Conservation (phyloP, 2,329 filamentous ascomycete genomes). For the Phialemonium atrogriseum region DNA sequence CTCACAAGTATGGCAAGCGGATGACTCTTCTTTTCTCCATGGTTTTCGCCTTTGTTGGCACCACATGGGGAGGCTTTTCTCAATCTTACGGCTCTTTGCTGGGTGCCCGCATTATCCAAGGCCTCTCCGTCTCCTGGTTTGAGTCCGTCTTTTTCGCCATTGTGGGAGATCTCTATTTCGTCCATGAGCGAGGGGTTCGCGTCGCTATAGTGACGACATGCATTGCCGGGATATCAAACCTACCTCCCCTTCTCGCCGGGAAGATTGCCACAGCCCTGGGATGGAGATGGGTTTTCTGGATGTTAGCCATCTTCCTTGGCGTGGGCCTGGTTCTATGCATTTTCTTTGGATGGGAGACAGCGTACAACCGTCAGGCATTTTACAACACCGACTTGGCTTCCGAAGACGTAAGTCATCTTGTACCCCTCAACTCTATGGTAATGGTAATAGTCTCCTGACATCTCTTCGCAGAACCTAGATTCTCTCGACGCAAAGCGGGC, state of each 20-base stretch:
- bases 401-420: neutral
- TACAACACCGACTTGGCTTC: constrained; percentile 1
- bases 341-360: constrained; percentile 30
- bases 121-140: constrained; percentile 16
- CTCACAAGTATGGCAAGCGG: constrained; percentile 17
- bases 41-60: constrained; percentile 12
- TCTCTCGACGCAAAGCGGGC: neutral
- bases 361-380: constrained; percentile 19
- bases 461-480: neutral
- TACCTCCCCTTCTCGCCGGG: constrained; percentile 12
- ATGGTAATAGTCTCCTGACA: neutral
- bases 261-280: constrained; percentile 13
- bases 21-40: constrained; percentile 16
- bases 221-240: constrained; percentile 10
- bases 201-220: constrained; percentile 9
- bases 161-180: constrained; percentile 19
- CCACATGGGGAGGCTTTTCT: constrained; percentile 11
- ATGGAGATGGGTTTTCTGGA: constrained; percentile 23
- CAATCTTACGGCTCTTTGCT: constrained; percentile 13
- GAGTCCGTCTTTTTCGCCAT: constrained; percentile 17
- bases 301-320: constrained; percentile 22
- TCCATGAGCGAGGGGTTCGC: constrained; percentile 19
- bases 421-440: neutral
- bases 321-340: constrained; percentile 21
- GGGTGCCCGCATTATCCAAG: constrained; percentile 17